These are phyloP conservation scores for Benincasa hispida DNA, from an alignment of 306 rosid species.

Conservation along the genomic window DNA sequence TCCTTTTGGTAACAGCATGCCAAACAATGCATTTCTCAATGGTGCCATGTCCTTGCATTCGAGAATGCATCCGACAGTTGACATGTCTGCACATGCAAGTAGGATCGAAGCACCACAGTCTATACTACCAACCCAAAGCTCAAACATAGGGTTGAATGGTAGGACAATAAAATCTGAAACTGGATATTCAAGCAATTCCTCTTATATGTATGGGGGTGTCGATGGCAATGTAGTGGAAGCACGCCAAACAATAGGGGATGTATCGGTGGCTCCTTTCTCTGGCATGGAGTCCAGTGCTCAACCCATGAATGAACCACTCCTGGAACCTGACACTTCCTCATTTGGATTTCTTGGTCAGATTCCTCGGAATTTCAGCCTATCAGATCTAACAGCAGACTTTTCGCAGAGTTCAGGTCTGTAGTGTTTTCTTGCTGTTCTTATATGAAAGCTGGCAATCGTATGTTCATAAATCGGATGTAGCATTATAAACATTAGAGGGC, in stretches of 20 bases:
- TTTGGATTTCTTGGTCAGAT: conserved; percentile 70
- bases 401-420: conserved; percentile 77
- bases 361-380: conserved; percentile 70
- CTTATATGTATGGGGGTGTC: conserved; percentile 39
- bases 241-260: conserved; percentile 49
- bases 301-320: conserved; percentile 38
- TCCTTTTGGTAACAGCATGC: conserved; percentile 41
- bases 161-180: conserved; percentile 36
- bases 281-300: conserved; percentile 46
- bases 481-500: neutral
- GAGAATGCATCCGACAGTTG: conserved; percentile 42
- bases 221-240: conserved; percentile 47
- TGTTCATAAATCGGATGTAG: neutral
- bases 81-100: conserved; percentile 44
- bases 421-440: neutral
- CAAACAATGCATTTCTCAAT: conserved; percentile 41
- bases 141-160: conserved; percentile 67
- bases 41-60: conserved; percentile 50
- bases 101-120: conserved; percentile 50
- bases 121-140: conserved; percentile 38
- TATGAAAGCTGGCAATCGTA: neutral
- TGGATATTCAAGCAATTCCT: conserved; percentile 54
- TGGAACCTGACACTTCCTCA: conserved; percentile 44
- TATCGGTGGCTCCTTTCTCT: conserved; percentile 45
- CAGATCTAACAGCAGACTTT: conserved; percentile 70